These are phyloP conservation scores for Penicillium sp. DNA, from an alignment of 2,329 filamentous ascomycete genomes.

Conservation along the genomic window DNA sequence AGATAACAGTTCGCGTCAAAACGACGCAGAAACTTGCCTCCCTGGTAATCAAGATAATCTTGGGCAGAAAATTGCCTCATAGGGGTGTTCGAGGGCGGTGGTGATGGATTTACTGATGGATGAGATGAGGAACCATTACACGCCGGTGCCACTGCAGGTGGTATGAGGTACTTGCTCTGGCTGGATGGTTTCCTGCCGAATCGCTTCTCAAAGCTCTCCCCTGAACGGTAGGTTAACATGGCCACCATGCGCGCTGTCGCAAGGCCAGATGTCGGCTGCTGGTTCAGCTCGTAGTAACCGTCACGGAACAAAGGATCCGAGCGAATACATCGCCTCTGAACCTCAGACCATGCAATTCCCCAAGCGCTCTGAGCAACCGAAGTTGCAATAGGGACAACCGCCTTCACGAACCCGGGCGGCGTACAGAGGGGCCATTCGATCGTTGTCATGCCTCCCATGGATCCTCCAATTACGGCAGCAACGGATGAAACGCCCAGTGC, in stretches of 20 bases:
- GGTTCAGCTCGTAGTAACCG: slow-evolving; percentile 85
- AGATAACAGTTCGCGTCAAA: slow-evolving; percentile 99
- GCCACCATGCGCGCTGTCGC: slow-evolving; percentile 97
- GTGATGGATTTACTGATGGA: too few relatives aligned
- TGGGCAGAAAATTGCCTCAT: slow-evolving; percentile 99
- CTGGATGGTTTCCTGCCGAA: slow-evolving; percentile 96
- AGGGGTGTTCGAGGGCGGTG: slow-evolving; percentile 85
- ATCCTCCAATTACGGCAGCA: slow-evolving; percentile 56
- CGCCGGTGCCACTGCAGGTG: slow-evolving; percentile 56
- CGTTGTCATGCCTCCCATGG: slow-evolving; percentile 60
- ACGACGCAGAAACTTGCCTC: slow-evolving; percentile 91
- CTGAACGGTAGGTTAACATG: slow-evolving; percentile 89
- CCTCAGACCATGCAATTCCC: slow-evolving; percentile 61
- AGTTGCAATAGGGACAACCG: slow-evolving; percentile 58
- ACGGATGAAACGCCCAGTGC: slow-evolving; percentile 54
- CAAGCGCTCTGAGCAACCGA: slow-evolving; percentile 58
- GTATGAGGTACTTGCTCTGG: slow-evolving; percentile 64
- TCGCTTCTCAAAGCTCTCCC: slow-evolving; percentile 95
- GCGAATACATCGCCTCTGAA: slow-evolving; percentile 72
- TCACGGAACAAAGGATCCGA: slow-evolving; percentile 98
- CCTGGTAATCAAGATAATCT: slow-evolving; percentile 95
- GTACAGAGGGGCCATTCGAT: slow-evolving; percentile 67
- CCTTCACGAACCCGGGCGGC: slow-evolving; percentile 62
- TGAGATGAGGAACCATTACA: slow-evolving; percentile 22
- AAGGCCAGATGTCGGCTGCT: slow-evolving; percentile 82